Percentiles rank a stretch among this genome's conserved stretches.
These are phyloP conservation scores for Brachypodium distachyon DNA, from an alignment of 202 grass and related monocot species.

Conservation along the genomic window DNA sequence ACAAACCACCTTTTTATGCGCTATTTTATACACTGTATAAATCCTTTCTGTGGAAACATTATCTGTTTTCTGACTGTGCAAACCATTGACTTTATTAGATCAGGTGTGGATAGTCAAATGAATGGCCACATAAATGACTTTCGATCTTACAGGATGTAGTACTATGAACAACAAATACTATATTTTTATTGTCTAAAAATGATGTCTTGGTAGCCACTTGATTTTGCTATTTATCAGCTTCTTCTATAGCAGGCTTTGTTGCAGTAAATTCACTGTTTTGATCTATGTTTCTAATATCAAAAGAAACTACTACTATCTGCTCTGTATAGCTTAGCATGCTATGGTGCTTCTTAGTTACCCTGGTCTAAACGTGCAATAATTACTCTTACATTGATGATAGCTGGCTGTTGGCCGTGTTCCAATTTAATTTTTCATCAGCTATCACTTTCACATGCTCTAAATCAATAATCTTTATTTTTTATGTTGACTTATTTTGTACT, in stretches of 20 bases:
- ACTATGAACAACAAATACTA: not conserved
- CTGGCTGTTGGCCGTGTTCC: no score
- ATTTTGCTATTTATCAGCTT: not conserved
- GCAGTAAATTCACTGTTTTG: not conserved
- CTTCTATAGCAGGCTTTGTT: not conserved
- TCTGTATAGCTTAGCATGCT: not conserved
- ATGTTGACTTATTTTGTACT: no score
- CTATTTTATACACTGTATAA: not conserved
- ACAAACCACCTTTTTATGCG: not conserved
- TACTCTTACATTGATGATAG: no score
- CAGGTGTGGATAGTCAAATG: not conserved
- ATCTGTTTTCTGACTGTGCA: not conserved
- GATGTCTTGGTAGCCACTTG: not conserved
- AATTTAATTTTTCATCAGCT: no score
- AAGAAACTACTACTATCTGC: no score
- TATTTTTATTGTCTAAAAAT: conserved; percentile 6
- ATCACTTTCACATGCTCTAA: no score
- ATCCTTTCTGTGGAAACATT: not conserved
- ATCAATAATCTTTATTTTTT: no score
- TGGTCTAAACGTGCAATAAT: not conserved
- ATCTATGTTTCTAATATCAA: not conserved
- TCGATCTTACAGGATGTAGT: not conserved
- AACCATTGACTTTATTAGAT: not conserved
- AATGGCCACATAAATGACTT: conserved; percentile 4
- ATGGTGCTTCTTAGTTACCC: not conserved